These are phyloP conservation scores for Hypoxylon sp. DNA, from an alignment of 2,329 filamentous ascomycete species.

Conservation along the genomic window DNA sequence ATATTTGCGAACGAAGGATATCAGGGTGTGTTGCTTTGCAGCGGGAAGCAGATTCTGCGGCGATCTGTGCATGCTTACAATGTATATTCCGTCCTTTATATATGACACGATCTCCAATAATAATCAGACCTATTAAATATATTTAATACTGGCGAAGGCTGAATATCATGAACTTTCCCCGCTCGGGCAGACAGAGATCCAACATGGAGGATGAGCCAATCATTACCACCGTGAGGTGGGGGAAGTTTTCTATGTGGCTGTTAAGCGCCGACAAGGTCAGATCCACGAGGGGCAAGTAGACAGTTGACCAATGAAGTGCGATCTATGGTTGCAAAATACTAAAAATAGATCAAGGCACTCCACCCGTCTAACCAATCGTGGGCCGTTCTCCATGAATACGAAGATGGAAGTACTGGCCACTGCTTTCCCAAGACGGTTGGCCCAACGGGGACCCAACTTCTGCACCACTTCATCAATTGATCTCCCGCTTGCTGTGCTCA, in stretches of 20 bases:
- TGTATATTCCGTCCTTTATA: slow-evolving; percentile 24
- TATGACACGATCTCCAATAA: slow-evolving; percentile 8
- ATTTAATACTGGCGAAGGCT: slow-evolving; percentile 2
- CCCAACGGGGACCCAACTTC: slow-evolving; percentile 20
- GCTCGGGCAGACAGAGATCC: slow-evolving; percentile 20
- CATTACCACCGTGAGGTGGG: slow-evolving; percentile 10
- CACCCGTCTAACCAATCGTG: slow-evolving; percentile 22
- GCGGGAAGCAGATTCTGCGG: slow-evolving; percentile 33
- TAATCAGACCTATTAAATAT: neutral
- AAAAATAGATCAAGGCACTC: slow-evolving; percentile 35
- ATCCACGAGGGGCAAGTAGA: slow-evolving; percentile 32
- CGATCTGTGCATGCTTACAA: slow-evolving; percentile 34
- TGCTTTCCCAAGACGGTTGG: slow-evolving; percentile 30
- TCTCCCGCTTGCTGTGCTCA: slow-evolving; percentile 12
- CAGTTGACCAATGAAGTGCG: slow-evolving; percentile 24
- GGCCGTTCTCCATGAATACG: slow-evolving; percentile 1
- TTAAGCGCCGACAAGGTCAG: slow-evolving; percentile 38
- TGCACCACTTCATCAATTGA: slow-evolving; percentile 29
- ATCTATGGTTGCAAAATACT: slow-evolving; percentile 23
- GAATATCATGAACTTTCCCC: slow-evolving; percentile 34
- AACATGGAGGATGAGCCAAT: slow-evolving; percentile 27
- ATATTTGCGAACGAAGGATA: slow-evolving; percentile 5
- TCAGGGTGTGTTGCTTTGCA: slow-evolving; percentile 37
- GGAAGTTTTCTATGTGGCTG: slow-evolving; percentile 23
- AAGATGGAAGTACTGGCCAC: slow-evolving; percentile 34